Base-by-base conservation (phyloP, 2,329 filamentous ascomycete species). In the Rhytidhysteron rufulum region DNA sequence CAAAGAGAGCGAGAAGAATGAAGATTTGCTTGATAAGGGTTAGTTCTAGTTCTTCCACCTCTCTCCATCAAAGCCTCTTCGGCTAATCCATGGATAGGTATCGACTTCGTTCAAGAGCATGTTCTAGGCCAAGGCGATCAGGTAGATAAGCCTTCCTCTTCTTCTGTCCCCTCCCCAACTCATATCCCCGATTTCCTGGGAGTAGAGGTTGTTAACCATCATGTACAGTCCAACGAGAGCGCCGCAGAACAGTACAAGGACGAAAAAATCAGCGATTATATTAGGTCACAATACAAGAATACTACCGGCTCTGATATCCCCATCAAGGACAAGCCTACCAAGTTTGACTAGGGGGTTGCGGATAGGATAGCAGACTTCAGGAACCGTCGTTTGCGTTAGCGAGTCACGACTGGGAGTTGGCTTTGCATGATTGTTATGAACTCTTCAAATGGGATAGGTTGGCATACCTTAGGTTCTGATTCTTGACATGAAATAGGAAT, bases 11-110 rank as follows among this genome's bases (percentile, higher is more conserved):
- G 87, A 91, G 77, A 83, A 88, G 78, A 85, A 89, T 53, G 86
- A 93, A 66, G 86, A 91, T 58, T 69, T 65, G n/a, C 78, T 93
- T 38, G 87, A 93, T 70, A 93, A 93, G 71, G 83, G 86, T 88
- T 62, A 35, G 54, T 33, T 10, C 15, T 20, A 1, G 11, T n/a
- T 22, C 29, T 16, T 31, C 17, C 21, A 6, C 42, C 15, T 37
- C 47, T 49, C 13, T 17, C 21, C n/a, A n/a, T n/a, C n/a, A n/a
- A n/a, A n/a, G n/a, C n/a, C n/a, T n/a, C n/a, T n/a, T n/a, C n/a
- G n/a, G n/a, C n/a, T n/a, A n/a, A n/a, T n/a, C n/a, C n/a, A n/a
- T n/a, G n/a, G n/a, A n/a, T 48, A 91, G 87, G 79, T 38, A 72
- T 91, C 71, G 87, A 93, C 65, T 80, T 77, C 48, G 77, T 89